These are phyloP conservation scores for Holtermannia corniformis DNA, from an alignment of 768 basidiomycete species.

Conservation along the genomic window DNA sequence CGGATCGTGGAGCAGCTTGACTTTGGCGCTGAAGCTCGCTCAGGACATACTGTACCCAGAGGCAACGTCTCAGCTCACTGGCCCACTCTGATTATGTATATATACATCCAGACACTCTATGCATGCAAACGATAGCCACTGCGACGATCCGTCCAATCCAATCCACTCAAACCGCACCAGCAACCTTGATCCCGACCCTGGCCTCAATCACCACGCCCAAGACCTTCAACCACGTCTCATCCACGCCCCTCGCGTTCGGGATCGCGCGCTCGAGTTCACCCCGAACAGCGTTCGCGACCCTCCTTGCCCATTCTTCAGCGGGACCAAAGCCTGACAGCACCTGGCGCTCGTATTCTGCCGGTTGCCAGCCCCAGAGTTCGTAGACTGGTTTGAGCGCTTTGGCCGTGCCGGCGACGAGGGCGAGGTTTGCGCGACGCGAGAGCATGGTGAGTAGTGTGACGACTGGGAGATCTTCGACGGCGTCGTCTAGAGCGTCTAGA, in stretches of 20 bases:
- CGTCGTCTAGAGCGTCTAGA: conserved; percentile 36
- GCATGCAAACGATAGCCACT: not conserved
- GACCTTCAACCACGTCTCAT: conserved; percentile 22
- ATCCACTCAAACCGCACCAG: conserved; percentile 1
- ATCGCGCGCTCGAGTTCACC: conserved; percentile 32
- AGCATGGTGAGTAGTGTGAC: conserved; percentile 33
- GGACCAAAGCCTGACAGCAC: conserved; percentile 34
- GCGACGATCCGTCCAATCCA: not conserved
- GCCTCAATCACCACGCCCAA: conserved; percentile 28
- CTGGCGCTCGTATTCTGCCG: conserved; percentile 35
- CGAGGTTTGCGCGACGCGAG: conserved; percentile 25
- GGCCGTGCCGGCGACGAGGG: not conserved
- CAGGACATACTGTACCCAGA: too few species aligned
- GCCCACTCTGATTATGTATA: too few species aligned
- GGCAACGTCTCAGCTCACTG: too few species aligned
- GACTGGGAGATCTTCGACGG: conserved; percentile 37
- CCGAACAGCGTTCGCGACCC: conserved; percentile 32
- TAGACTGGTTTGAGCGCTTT: conserved; percentile 10
- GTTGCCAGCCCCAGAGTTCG: conserved; percentile 31
- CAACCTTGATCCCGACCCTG: conserved; percentile 14
- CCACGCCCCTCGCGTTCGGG: not conserved
- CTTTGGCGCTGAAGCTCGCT: too few species aligned
- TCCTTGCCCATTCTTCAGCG: conserved; percentile 34
- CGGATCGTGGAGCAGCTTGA: too few species aligned
- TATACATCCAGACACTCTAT: too few species aligned